Base-by-base conservation (phyloP, 2,329 filamentous ascomycete genomes). In the Colletotrichum costaricense region DNA sequence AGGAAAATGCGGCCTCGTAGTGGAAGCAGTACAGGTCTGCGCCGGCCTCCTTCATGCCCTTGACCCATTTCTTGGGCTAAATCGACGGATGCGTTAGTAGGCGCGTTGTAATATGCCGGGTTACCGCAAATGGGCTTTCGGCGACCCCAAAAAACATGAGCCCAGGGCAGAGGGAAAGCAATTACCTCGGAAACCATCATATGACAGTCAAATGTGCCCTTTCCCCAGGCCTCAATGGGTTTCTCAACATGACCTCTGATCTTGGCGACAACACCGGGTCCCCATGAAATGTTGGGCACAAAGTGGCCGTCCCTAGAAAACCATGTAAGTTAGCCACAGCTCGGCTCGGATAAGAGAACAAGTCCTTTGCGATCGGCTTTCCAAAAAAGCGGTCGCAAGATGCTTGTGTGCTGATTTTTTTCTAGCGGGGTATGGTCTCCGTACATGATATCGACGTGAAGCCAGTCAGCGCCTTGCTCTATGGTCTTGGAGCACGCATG, bases 1-100 rank as follows among this genome's bases (percentile, higher is more conserved):
- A 94, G 63, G 94, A 97, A 77, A 97, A 90, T 76, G 97, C 97
- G 30, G 97, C 97, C 86, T 99, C 97, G 85, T 98, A 98, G 88
- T 99, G 97, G 88, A 99, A 99, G 88, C 97, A 98, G 88, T 99
- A 99, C n/a, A 99, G 89, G 83, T 99, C 95, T 84, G 95, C 98
- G 67, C 97, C 97, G 73, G 95, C 97, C 66, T 93, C 92, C 83
- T 97, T 92, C 87, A 99, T 98, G 75, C 97, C 94, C 81, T 94
- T 94, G 79, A 98, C 95, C 97, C 97, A 99, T 88, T 95, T 95
- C 88, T 98, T 97, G 77, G 97, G 97, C 95, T 97, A 28, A 11
- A 72, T 19, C 19, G n/a, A 19, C 42, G 52, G 7, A 46, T 49
- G 38, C 19, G 57, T 72, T 59, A 72, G 59, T 46, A 38, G 7